Percentiles rank a stretch among this genome's conserved stretches.
phyloP scores from a whole-genome alignment of 208 protist species.

The Trypanosoma rangeli region DNA sequence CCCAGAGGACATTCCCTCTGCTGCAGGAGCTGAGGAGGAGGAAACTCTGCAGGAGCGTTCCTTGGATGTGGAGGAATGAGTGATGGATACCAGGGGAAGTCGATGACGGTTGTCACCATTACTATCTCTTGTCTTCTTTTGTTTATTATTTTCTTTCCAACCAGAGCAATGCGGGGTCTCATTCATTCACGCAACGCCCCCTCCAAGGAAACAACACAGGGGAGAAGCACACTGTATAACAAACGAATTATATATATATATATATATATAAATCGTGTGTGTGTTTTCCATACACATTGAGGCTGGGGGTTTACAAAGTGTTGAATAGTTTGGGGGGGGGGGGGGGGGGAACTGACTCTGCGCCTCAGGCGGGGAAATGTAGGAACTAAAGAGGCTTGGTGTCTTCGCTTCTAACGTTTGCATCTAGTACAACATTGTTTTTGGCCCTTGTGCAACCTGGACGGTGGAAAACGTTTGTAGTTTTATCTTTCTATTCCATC shows the following conservation, averaged over 20 bases:
- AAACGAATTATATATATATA: neutral
- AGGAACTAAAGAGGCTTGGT: neutral
- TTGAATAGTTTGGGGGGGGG: neutral
- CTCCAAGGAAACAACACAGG: slow-evolving; percentile 7
- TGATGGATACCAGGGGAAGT: neutral
- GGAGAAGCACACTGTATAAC: neutral
- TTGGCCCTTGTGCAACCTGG: slow-evolving; percentile 5
- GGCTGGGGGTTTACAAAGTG: neutral
- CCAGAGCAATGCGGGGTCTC: neutral
- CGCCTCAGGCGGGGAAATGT: neutral
- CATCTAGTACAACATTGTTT: neutral
- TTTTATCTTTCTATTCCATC: slow-evolving; percentile 14
- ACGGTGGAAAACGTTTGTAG: neutral
- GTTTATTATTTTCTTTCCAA: slow-evolving; percentile 4
- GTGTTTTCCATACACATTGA: neutral
- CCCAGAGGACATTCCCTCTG: slow-evolving; percentile 73
- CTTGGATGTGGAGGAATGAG: slow-evolving; percentile 85
- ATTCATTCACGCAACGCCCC: neutral
- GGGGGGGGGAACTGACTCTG: neutral
- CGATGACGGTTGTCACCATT: neutral
- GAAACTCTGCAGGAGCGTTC: slow-evolving; percentile 67
- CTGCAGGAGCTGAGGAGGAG: slow-evolving; percentile 48
- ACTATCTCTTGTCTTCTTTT: neutral
- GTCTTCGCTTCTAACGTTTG: neutral
- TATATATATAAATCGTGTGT: neutral